Base-by-base conservation (phyloP, 148 eudicot genomes). In the Hydrangea macrophylla region DNA sequence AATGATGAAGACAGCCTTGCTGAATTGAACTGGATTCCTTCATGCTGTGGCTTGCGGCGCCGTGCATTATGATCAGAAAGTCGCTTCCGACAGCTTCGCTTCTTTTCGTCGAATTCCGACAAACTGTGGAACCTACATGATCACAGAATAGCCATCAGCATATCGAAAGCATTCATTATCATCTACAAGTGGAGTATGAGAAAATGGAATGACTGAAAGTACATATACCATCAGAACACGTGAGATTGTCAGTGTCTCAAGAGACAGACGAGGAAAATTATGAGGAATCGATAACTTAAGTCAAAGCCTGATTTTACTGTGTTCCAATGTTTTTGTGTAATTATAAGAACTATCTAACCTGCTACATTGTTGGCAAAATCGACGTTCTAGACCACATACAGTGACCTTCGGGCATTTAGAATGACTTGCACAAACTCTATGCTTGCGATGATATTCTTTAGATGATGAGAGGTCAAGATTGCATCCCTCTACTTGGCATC, bases 311-410 rank as follows among this genome's bases (percentile, higher is more conserved):
- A 22, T 54, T 30, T 56, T n/a, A 45, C 24, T 37, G 30, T 6
- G 55, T 55, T n/a, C n/a, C n/a, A n/a, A n/a, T n/a, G n/a, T n/a
- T n/a, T n/a, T n/a, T n/a, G n/a, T n/a, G n/a, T 48, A 48, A 59
- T 9, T 30, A 8, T 25, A 13, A 54, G 0, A 50, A 10, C 72
- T 62, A 37, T 68, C 70, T 80, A 75, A 88, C 98, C 98, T 85
- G 90, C 98, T 94, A 79, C 98, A 94, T 64, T 90, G 98, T 65
- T 94, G 98, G 78, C 98, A 94, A 79, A 94, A 94, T 73, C 98
- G 82, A 20, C 98, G 84, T 57, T 90, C 98, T 18, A 80, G 59
- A 37, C 98, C 98, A 53, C 73, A 79, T 10, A 94, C 84, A 57
- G 87, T 75, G 40, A 94, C 98, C 75, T 80, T 84, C 0, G 90